phyloP scores from a whole-genome alignment of 495 filamentous ascomycete species.

The Podospora conica region DNA sequence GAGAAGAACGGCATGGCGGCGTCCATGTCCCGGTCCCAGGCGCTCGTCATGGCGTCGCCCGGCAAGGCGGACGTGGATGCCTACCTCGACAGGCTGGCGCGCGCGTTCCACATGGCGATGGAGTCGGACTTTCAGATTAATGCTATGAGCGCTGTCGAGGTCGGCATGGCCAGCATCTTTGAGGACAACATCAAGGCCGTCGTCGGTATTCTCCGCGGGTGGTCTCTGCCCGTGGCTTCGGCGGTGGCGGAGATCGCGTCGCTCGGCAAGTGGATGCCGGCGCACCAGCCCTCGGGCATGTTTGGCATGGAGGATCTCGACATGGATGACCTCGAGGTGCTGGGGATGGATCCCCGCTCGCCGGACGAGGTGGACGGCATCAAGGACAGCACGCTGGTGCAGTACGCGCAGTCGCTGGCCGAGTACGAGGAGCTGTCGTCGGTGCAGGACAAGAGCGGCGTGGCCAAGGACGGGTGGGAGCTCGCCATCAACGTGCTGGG shows the following conservation, averaged over 20 bases:
- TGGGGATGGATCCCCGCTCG: conserved; percentile 41
- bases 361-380: conserved; percentile 45
- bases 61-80: conserved; percentile 25
- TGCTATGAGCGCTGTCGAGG: conserved; percentile 62
- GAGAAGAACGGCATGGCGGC: conserved; percentile 25
- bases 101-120: conserved; percentile 41
- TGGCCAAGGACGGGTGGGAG: conserved; percentile 71
- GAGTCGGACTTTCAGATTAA: conserved; percentile 60
- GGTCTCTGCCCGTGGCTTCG: conserved; percentile 69
- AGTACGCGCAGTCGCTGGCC: conserved; percentile 59
- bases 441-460: conserved; percentile 27
- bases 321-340: conserved; percentile 49
- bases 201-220: conserved; percentile 63
- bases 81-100: conserved; percentile 44
- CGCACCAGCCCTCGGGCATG: conserved; percentile 32
- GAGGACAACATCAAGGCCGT: conserved; percentile 70
- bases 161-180: conserved; percentile 71
- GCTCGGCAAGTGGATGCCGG: conserved; percentile 67
- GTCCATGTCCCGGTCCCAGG: conserved; percentile 35
- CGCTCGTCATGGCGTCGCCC: conserved; percentile 30
- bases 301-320: conserved; percentile 39
- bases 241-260: conserved; percentile 74
- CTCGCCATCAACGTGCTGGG: conserved; percentile 70
- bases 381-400: conserved; percentile 66
- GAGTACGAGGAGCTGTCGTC: conserved; percentile 35